phyloP scores from a whole-genome alignment of 192 early-diverging fungal genomes.

The Chytriomyces confervae region DNA sequence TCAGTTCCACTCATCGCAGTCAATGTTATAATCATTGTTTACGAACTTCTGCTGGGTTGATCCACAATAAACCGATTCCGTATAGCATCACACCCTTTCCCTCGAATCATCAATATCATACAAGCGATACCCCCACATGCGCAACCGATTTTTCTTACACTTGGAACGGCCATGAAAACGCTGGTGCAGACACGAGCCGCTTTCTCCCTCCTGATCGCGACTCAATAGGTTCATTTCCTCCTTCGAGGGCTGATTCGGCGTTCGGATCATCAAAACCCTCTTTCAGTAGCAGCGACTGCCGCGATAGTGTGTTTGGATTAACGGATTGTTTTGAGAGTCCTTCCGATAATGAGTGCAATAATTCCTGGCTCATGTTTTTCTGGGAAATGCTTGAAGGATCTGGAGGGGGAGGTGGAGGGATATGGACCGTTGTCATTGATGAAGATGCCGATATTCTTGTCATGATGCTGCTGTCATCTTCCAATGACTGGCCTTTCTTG shows the following conservation, averaged over 20 bases:
- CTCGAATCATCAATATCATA: too few species aligned
- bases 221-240: neutral
- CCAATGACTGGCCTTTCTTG: neutral
- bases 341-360: neutral
- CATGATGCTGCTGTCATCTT: too few species aligned
- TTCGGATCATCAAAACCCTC: neutral
- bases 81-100: neutral
- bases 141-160: neutral
- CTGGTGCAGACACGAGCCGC: neutral
- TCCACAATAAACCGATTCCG: neutral
- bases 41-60: constrained; percentile 81
- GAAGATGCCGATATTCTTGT: neutral
- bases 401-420: neutral
- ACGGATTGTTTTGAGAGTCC: neutral
- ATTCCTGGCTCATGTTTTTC: too few species aligned
- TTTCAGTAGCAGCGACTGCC: neutral
- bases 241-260: too few species aligned
- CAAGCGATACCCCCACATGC: too few species aligned
- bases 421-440: neutral
- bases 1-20: constrained; percentile 81
- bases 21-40: constrained; percentile 81
- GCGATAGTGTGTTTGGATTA: constrained; percentile 2
- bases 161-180: neutral
- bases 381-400: neutral
- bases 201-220: neutral